Evolutionary conservation across 139 green algal species (phyloP).

Genomic region (Tetraselmis chui): DNA sequence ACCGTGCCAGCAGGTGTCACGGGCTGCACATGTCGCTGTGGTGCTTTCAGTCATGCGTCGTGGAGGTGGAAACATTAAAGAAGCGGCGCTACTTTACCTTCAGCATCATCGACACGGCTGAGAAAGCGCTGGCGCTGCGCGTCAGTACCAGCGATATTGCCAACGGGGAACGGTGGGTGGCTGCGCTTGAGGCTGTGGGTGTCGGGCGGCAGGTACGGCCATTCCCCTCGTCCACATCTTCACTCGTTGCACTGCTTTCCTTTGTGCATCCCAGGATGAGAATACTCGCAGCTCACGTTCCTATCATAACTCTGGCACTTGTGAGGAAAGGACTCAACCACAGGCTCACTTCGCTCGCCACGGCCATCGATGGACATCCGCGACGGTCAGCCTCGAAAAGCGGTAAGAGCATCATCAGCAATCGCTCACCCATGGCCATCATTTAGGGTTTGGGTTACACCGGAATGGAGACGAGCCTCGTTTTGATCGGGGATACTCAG

Average conservation of each 20-base stretch:
- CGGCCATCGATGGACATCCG: not conserved
- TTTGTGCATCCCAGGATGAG: too few species aligned
- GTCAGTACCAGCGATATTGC: not conserved
- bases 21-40: not conserved
- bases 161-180: not conserved
- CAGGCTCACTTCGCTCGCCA: not conserved
- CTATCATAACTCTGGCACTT: too few species aligned
- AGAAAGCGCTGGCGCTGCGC: conserved; percentile 7
- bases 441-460: too few species aligned
- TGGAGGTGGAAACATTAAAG: conserved; percentile 37
- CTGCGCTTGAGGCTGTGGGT: not conserved
- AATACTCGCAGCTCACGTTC: too few species aligned
- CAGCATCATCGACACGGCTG: conserved; percentile 27
- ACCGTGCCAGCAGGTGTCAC: not conserved
- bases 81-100: conserved; percentile 32
- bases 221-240: too few species aligned
- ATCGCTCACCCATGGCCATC: too few species aligned
- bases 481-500: too few species aligned
- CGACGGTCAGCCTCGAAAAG: too few species aligned
- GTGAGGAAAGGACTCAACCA: not conserved
- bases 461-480: too few species aligned
- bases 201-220: not conserved
- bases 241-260: too few species aligned
- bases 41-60: not conserved
- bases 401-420: too few species aligned